Base-by-base conservation (phyloP, 2,329 filamentous ascomycete genomes). In the Aspergillus ochraceoroseus region DNA sequence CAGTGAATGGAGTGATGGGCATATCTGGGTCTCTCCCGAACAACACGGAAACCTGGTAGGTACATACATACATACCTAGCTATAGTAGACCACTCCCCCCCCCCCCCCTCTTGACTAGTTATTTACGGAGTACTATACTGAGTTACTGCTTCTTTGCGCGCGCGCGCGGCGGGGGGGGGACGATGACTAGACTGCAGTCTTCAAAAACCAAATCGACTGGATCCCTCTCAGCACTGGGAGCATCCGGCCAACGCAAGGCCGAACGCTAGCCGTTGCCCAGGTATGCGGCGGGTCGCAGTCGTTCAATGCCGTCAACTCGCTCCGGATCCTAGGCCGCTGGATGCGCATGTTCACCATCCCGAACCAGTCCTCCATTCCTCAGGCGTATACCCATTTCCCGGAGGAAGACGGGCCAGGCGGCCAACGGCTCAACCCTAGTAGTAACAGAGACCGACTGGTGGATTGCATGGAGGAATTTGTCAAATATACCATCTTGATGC, bases 151-250 rank as follows among this genome's bases (percentile, higher is more conserved):
- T n/a, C n/a, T n/a, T n/a, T n/a, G n/a, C n/a, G n/a, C n/a, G n/a
- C n/a, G n/a, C n/a, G n/a, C n/a, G n/a, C n/a, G n/a, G n/a, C n/a
- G n/a, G n/a, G n/a, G n/a, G n/a, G n/a, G n/a, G n/a, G n/a, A n/a
- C n/a, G n/a, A n/a, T n/a, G n/a, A n/a, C 3, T 29, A 76, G 69
- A 82, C 79, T 0, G 77, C 72, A 3, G 75, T 83, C 0, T 83
- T 83, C 68, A 83, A 83, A 48, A 80, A 81, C 48, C 79, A 83
- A 48, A 83, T 83, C 32, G 80, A 84, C 58, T 83, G 80, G 81
- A 80, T 83, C 26, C 80, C 80, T 0, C 65, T 84, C 0, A 72
- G 67, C 1, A 74, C 74, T 0, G 79, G 80, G 15, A 76, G 75
- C 6, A 74, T 84, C 0, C 75, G 80, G 0, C 80, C 79, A 0